phyloP scores from a whole-genome alignment of 257 asterid genomes.

The Petunia axillaris region DNA sequence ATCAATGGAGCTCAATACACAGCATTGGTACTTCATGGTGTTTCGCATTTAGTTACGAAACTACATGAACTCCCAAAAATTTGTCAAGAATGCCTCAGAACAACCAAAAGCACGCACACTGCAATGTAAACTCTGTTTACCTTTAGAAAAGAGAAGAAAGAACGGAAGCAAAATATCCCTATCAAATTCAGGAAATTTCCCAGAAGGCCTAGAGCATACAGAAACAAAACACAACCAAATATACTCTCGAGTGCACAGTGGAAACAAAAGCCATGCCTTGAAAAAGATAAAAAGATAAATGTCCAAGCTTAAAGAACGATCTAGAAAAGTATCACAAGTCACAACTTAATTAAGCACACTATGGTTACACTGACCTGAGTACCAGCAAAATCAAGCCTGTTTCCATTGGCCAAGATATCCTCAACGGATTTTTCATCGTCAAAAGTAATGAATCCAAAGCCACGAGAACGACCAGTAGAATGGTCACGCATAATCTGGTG shows the following conservation, averaged over 20 bases:
- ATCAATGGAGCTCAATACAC: not conserved
- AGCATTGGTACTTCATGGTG: not conserved
- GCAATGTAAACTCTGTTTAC: not conserved
- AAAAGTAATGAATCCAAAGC: constrained; percentile 61
- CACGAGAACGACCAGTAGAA: constrained; percentile 62
- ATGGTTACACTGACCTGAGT: constrained; percentile 46
- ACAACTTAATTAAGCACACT: not conserved
- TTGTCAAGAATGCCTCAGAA: not conserved
- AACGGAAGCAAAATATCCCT: not conserved
- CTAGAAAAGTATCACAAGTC: not conserved
- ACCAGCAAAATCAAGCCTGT: constrained; percentile 59
- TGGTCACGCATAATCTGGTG: constrained; percentile 67
- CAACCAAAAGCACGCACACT: no score
- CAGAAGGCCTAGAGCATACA: constrained; percentile 10
- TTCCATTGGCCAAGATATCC: constrained; percentile 56
- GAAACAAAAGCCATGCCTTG: not conserved
- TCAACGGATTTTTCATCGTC: constrained; percentile 61
- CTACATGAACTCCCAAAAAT: not conserved
- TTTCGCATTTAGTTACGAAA: not conserved
- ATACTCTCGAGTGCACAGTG: not conserved
- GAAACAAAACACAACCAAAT: not conserved
- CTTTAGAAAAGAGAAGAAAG: not conserved
- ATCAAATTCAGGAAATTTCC: not conserved
- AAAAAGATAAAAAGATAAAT: not conserved
- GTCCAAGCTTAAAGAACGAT: not conserved